A percentile compares a stretch with the other conserved stretches of the same genome.
Conservation (phyloP, 495 filamentous ascomycete species). For the Extremus antarcticus region DNA sequence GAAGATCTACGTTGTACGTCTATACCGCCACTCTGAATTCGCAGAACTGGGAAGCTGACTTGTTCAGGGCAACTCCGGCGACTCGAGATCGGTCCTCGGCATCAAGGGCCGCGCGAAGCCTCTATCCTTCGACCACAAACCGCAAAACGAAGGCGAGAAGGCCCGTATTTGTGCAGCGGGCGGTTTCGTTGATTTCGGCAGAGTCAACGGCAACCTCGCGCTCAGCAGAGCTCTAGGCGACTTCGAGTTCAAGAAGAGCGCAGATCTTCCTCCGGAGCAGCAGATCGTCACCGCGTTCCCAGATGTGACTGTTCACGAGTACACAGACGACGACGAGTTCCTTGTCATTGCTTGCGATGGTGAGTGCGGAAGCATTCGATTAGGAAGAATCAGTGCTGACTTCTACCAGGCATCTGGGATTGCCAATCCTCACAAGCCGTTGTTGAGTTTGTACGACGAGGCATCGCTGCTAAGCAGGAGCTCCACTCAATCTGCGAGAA, state of each 20-base stretch:
- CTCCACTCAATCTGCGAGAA: constrained; percentile 93
- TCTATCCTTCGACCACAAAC: constrained; percentile 95
- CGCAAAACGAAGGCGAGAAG: constrained; percentile 99
- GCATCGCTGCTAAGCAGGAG: constrained; percentile 90
- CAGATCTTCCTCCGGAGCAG: constrained; percentile 87
- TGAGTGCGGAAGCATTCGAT: constrained; percentile 33
- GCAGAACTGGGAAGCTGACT: constrained; percentile 19
- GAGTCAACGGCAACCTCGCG: constrained; percentile 97
- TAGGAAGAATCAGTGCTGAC: constrained; percentile 6
- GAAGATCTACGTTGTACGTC: constrained; percentile 87
- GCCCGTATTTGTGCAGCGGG: constrained; percentile 89
- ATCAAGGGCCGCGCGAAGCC: constrained; percentile 95
- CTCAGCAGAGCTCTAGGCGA: constrained; percentile 95
- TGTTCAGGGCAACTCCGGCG: constrained; percentile 81
- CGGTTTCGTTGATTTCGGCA: constrained; percentile 96
- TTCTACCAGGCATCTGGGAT: constrained; percentile 82
- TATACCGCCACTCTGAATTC: constrained; percentile 1
- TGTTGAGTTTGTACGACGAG: constrained; percentile 89
- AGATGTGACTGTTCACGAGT: constrained; percentile 80
- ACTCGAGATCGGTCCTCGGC: constrained; percentile 86
- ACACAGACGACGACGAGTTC: constrained; percentile 91
- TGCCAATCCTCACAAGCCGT: constrained; percentile 97
- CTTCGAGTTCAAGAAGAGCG: constrained; percentile 99
- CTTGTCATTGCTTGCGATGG: constrained; percentile 94
- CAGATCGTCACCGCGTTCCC: constrained; percentile 97